Evolutionary conservation across 2,329 filamentous ascomycete genomes (phyloP), one percentile per base, ranked within the genome.

Genomic region (Trichoderma polysporum): DNA sequence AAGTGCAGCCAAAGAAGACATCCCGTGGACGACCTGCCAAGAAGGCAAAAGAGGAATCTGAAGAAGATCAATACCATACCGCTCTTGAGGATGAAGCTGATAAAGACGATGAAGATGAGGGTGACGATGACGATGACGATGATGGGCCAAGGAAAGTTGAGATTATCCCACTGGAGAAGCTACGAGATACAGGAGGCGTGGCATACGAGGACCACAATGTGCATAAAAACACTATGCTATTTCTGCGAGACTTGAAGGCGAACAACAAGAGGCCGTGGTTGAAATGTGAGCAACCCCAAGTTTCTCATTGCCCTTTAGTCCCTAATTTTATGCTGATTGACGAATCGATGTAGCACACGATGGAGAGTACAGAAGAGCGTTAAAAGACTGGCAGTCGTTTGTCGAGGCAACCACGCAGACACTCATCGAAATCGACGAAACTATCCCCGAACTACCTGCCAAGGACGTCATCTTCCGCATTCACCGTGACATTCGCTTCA

Each of bases 391-490:
- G 85, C 87, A 92, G 56, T 86, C 87, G 1, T 97, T 94, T 73
- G 86, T 95, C 39, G 90, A 91, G 71, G 82, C 82, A 10, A 82
- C 95, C 45, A 91, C 90, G 1, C 83, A 90, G 68, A 90, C 88
- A 69, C 84, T 97, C 63, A 85, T 86, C 22, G 87, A 90, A 67
- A 83, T 85, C 45, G 94, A 97, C 75, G 87, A 90, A 65, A 96
- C 93, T 1, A 87, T 97, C 49, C 94, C 94, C 0, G 93, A 97
- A 72, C 81, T 97, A 25, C 94, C 94, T 1, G 82, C 90, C 63
- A 95, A 96, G 77, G 93, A 97, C 75, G 82, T 97, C 71, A 88
- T 93, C 56, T 97, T 94, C 76, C 89, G 93, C 68, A 95, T 97
- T 68, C 93, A 97, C 78, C 85, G 93, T 72, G 93, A 97, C 73